Percentiles rank a stretch among this genome's conserved stretches.
Evolutionary conservation across 345 rosid species (phyloP).

Genomic region (Pistacia vera): DNA sequence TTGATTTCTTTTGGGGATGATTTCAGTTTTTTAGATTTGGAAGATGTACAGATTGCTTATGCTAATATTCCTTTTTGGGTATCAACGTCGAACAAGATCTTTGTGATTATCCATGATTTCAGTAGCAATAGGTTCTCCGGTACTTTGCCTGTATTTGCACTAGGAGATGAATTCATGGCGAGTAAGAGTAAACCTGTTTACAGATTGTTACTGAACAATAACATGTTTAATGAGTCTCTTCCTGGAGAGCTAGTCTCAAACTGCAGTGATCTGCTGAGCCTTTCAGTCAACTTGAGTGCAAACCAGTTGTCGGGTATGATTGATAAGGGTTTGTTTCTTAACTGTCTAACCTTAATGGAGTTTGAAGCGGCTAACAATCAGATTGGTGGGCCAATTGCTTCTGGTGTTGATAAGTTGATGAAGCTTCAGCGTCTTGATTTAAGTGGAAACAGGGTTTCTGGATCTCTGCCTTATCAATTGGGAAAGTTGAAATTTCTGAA

Average conservation of each 20-base stretch:
- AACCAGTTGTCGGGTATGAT: constrained; percentile 43
- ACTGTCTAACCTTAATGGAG: constrained; percentile 38
- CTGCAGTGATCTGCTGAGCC: constrained; percentile 39
- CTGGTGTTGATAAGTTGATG: constrained; percentile 41
- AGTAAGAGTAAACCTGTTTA: constrained; percentile 28
- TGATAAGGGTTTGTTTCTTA: constrained; percentile 26
- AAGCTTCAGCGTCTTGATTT: constrained; percentile 50
- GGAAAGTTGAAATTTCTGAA: constrained; percentile 40
- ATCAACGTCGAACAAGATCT: constrained; percentile 17
- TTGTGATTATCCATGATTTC: constrained; percentile 51
- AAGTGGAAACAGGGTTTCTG: constrained; percentile 50
- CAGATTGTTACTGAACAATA: constrained; percentile 52
- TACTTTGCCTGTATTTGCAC: constrained; percentile 43
- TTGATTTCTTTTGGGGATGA: constrained; percentile 21
- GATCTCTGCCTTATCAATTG: constrained; percentile 46
- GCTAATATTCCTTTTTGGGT: constrained; percentile 37
- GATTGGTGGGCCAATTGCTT: constrained; percentile 45
- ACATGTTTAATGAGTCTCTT: constrained; percentile 47
- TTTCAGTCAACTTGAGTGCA: constrained; percentile 56
- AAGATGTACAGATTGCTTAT: constrained; percentile 36
- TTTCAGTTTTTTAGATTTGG: constrained; percentile 23
- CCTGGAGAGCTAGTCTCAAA: constrained; percentile 34
- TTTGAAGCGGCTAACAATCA: constrained; percentile 58
- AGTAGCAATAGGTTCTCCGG: constrained; percentile 59
- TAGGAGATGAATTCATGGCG: constrained; percentile 40